These are phyloP conservation scores for Suillus occidentalis DNA, from an alignment of 768 basidiomycete genomes.

Conservation along the genomic window DNA sequence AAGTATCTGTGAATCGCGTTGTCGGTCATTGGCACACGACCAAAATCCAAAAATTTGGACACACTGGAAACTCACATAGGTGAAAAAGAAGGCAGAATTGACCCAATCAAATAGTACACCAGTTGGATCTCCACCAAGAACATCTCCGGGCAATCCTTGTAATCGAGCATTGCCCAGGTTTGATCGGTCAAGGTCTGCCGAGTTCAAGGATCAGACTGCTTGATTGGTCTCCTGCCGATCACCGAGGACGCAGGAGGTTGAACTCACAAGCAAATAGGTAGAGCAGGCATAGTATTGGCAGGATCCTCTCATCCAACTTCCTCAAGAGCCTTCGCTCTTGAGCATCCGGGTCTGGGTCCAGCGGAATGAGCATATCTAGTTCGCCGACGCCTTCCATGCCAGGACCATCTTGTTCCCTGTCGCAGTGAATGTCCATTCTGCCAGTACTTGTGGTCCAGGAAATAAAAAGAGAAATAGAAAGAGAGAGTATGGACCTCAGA, in stretches of 20 bases:
- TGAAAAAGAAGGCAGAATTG: conserved; percentile 75
- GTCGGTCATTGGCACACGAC: not conserved
- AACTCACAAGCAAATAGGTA: conserved; percentile 75
- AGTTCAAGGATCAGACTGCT: conserved; percentile 1
- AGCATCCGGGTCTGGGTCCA: conserved; percentile 27
- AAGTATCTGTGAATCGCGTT: conserved; percentile 48
- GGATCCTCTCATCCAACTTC: conserved; percentile 65
- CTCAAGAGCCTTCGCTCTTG: conserved; percentile 53
- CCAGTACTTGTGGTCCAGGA: not conserved
- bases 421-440: conserved; percentile 4
- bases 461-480: not conserved
- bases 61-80: conserved; percentile 52
- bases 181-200: conserved; percentile 63
- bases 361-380: conserved; percentile 18
- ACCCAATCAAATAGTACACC: conserved; percentile 77
- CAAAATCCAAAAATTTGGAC: not conserved
- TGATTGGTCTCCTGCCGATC: too few species aligned
- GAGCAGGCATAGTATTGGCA: conserved; percentile 71
- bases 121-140: conserved; percentile 65
- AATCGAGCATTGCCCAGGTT: conserved; percentile 81
- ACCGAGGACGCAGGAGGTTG: not conserved
- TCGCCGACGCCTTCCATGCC: conserved; percentile 5
- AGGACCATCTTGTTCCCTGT: conserved; percentile 33
- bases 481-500: not conserved
- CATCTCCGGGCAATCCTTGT: conserved; percentile 65